Conservation (phyloP, 331 rosid species). For the Ulmus americana region DNA sequence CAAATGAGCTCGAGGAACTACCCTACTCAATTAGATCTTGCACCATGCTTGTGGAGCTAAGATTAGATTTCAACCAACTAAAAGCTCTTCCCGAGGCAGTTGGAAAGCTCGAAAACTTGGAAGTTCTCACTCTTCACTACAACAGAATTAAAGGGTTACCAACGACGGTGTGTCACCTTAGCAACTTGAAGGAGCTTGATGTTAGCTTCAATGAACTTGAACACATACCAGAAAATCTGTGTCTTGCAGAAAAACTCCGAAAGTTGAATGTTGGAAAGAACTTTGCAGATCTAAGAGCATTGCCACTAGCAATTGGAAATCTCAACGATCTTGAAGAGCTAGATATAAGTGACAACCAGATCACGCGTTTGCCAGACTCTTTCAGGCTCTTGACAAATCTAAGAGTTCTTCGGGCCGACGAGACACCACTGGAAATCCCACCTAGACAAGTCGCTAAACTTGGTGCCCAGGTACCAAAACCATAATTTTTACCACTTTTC, state of each 20-base stretch:
- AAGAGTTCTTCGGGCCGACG: conserved; percentile 52
- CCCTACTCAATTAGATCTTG: conserved; percentile 78
- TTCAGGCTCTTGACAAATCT: conserved; percentile 61
- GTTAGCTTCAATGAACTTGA: conserved; percentile 84
- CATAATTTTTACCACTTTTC: not conserved
- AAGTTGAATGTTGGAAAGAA: conserved; percentile 71
- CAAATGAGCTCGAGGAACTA: conserved; percentile 68
- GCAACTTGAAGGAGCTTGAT: conserved; percentile 74
- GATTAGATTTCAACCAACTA: conserved; percentile 70
- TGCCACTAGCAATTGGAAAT: conserved; percentile 77
- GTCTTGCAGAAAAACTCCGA: conserved; percentile 54
- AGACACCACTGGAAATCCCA: conserved; percentile 81
- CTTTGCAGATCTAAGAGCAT: conserved; percentile 72
- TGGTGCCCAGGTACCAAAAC: conserved; percentile 68
- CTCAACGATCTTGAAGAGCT: conserved; percentile 90
- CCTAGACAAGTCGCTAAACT: conserved; percentile 57
- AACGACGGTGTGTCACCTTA: conserved; percentile 57
- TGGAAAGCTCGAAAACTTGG: conserved; percentile 69
- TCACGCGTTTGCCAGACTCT: conserved; percentile 62
- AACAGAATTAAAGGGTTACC: conserved; percentile 72
- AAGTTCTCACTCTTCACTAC: conserved; percentile 68
- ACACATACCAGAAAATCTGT: conserved; percentile 57
- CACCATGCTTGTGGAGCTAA: conserved; percentile 48
- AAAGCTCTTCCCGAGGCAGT: conserved; percentile 83
- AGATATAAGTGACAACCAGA: conserved; percentile 84